These are phyloP conservation scores for Aphanomyces invadans DNA, from an alignment of 352 stramenopile species.

Conservation along the genomic window DNA sequence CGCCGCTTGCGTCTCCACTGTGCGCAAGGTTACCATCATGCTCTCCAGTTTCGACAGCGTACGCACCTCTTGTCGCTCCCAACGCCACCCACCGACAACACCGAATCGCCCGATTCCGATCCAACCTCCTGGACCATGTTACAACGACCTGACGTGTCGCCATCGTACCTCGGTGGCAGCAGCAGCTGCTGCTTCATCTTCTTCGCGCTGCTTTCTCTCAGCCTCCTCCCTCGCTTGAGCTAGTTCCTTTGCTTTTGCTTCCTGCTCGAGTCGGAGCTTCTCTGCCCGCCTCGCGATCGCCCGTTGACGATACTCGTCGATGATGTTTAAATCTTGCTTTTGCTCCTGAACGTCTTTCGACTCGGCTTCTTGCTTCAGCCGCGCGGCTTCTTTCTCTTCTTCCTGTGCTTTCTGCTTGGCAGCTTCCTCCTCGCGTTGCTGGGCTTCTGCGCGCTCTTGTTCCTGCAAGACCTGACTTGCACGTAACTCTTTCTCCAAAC, in stretches of 20 bases:
- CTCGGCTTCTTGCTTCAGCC: background rate
- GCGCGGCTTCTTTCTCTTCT: constrained; percentile 2
- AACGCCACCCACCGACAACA: background rate
- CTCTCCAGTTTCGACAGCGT: background rate
- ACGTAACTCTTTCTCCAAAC: no score
- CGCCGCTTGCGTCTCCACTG: background rate
- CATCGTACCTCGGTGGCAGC: background rate
- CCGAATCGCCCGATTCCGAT: background rate
- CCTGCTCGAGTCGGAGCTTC: constrained; percentile 5
- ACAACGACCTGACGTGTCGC: background rate
- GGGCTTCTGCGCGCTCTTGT: background rate
- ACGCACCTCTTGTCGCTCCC: background rate
- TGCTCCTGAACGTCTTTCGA: background rate
- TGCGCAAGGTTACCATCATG: background rate
- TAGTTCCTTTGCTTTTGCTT: constrained; percentile 7
- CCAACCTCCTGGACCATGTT: background rate
- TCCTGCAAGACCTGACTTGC: background rate
- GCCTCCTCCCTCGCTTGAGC: background rate
- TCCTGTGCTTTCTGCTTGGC: background rate
- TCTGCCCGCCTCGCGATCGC: constrained; percentile 7
- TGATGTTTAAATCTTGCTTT: constrained; percentile 5
- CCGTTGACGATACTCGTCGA: constrained; percentile 4
- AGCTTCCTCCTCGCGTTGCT: no score
- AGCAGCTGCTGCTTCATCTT: background rate
- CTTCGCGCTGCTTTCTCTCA: background rate